phyloP scores from a whole-genome alignment of 2,329 filamentous ascomycete species.

The Westerdykella ornata region DNA sequence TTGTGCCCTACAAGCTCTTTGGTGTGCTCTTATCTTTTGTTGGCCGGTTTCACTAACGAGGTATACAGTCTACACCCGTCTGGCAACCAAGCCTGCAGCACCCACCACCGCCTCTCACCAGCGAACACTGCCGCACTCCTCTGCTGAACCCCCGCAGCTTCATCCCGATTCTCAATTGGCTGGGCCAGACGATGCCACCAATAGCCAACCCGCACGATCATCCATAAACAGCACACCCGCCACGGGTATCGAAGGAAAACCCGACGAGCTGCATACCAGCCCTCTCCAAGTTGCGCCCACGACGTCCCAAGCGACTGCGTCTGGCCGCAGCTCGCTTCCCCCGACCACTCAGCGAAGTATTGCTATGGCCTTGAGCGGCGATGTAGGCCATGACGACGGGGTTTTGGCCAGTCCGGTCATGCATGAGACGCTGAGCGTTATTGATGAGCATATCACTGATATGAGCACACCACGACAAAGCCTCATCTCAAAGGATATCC shows the following conservation, averaged over 20 bases:
- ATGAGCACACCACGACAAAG: slow-evolving; percentile 59
- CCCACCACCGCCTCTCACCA: slow-evolving; percentile 22
- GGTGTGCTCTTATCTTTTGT: slow-evolving; percentile 3
- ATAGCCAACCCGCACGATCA: too few relatives aligned
- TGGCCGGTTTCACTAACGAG: neutral
- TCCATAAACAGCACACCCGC: too few relatives aligned
- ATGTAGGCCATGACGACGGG: slow-evolving; percentile 35
- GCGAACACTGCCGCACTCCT: slow-evolving; percentile 24
- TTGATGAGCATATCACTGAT: slow-evolving; percentile 93
- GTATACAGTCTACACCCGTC: slow-evolving; percentile 54
- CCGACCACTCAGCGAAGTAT: slow-evolving; percentile 24
- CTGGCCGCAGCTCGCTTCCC: slow-evolving; percentile 19
- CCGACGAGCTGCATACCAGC: slow-evolving; percentile 16
- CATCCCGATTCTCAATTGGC: too few relatives aligned
- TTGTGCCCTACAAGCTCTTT: neutral
- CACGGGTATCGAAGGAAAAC: slow-evolving; percentile 1
- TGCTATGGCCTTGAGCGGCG: slow-evolving; percentile 31
- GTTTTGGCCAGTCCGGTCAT: slow-evolving; percentile 67
- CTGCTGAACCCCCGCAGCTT: slow-evolving; percentile 8
- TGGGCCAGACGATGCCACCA: too few relatives aligned
- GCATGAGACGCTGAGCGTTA: slow-evolving; percentile 90
- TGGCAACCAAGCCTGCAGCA: slow-evolving; percentile 45
- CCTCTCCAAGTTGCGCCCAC: slow-evolving; percentile 23
- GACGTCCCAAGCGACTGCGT: slow-evolving; percentile 8
- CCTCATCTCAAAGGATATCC: slow-evolving; percentile 46